Conservation (phyloP, 2,329 filamentous ascomycete species). For the Alternaria hordeiaustralica region DNA sequence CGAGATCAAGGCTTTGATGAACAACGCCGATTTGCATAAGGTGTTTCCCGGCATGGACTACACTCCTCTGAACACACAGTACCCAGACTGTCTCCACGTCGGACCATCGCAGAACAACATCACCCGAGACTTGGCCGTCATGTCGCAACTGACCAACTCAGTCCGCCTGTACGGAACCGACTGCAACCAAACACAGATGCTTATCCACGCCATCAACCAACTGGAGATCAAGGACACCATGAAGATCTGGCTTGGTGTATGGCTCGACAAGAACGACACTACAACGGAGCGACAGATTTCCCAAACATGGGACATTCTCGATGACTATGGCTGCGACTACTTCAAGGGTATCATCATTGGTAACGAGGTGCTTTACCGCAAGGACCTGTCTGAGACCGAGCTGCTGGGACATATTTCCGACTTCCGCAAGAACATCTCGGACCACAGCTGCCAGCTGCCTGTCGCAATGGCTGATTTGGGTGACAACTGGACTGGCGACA, state of each 20-base stretch:
- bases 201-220: constrained; percentile 78
- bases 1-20: constrained; percentile 82
- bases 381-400: constrained; percentile 69
- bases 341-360: constrained; percentile 69
- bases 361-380: constrained; percentile 67
- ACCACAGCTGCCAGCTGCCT: constrained; percentile 70
- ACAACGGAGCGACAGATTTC: constrained; percentile 82
- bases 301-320: constrained; percentile 85
- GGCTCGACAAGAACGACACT: constrained; percentile 83
- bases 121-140: constrained; percentile 86
- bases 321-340: constrained; percentile 60
- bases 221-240: constrained; percentile 72
- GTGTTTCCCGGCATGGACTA: constrained; percentile 97
- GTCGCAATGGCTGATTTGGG: constrained; percentile 90
- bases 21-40: constrained; percentile 83
- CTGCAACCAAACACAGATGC: constrained; percentile 97
- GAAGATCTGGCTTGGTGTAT: constrained; percentile 94
- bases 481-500: constrained; percentile 77
- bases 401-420: constrained; percentile 70
- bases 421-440: constrained; percentile 72
- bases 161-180: constrained; percentile 93
- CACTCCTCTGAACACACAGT: constrained; percentile 89
- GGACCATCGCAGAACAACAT: constrained; percentile 93
- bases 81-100: constrained; percentile 77
- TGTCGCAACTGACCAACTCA: constrained; percentile 87